Conservation (phyloP, 2,329 filamentous ascomycete genomes). For the Ceratocystiopsis minuta region DNA sequence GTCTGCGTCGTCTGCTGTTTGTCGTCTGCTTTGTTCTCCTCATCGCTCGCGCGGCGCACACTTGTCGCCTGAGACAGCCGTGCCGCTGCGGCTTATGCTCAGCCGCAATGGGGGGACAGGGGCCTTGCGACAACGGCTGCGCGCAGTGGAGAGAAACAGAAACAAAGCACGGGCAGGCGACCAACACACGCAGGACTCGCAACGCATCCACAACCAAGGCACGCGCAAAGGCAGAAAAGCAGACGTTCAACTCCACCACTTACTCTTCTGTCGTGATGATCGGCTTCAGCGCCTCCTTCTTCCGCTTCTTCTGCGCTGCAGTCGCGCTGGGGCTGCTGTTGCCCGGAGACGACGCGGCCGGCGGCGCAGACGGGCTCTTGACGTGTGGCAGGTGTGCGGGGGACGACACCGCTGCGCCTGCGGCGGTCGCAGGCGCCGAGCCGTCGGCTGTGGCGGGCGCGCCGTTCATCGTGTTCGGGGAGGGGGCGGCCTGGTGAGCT, state of each 20-base stretch:
- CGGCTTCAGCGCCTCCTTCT: constrained; percentile 57
- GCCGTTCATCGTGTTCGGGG: constrained; percentile 8
- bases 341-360: neutral
- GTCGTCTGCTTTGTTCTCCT: too few species aligned
- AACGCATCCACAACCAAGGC: neutral
- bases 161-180: constrained; percentile 4
- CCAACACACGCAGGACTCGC: constrained; percentile 1
- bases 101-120: too few species aligned
- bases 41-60: too few species aligned
- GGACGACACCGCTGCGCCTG: neutral
- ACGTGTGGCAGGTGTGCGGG: too few species aligned
- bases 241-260: constrained; percentile 10
- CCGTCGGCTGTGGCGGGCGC: constrained; percentile 3
- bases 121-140: too few species aligned
- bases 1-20: too few species aligned
- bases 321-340: constrained; percentile 2
- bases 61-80: too few species aligned
- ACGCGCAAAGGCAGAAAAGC: constrained; percentile 15
- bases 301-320: constrained; percentile 42
- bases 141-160: neutral
- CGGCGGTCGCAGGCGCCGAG: constrained; percentile 2
- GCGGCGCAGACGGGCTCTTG: constrained; percentile 3
- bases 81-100: too few species aligned
- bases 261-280: constrained; percentile 51
- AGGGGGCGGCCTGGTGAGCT: neutral